A percentile compares a stretch with the other conserved stretches of the same genome.
These are phyloP conservation scores for Ascochyta viciae-villosae DNA, from an alignment of 2,329 filamentous ascomycete genomes.

Conservation along the genomic window DNA sequence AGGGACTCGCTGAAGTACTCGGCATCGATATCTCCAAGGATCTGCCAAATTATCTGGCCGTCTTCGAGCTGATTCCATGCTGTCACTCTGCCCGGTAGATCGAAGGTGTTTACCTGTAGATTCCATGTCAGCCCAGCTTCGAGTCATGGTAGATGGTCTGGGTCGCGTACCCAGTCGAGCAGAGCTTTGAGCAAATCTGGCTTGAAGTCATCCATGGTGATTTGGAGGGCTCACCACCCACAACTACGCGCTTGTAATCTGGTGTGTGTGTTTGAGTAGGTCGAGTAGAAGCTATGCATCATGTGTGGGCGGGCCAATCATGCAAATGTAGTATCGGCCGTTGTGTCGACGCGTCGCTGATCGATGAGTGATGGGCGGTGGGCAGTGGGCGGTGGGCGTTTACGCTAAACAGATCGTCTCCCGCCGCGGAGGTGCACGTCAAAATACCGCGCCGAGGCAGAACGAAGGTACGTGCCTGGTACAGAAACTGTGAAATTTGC, in stretches of 20 bases:
- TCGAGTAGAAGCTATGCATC: slow-evolving; percentile 37
- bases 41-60: slow-evolving; percentile 57
- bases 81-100: slow-evolving; percentile 46
- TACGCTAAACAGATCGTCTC: slow-evolving; percentile 26
- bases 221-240: slow-evolving; percentile 28
- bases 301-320: slow-evolving; percentile 30
- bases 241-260: slow-evolving; percentile 22
- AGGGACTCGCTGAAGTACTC: slow-evolving; percentile 58
- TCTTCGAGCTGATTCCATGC: slow-evolving; percentile 55
- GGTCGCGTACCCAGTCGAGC: slow-evolving; percentile 46
- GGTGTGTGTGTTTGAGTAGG: slow-evolving; percentile 20
- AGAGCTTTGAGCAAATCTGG: slow-evolving; percentile 49
- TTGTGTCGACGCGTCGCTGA: slow-evolving; percentile 33
- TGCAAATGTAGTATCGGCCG: slow-evolving; percentile 19
- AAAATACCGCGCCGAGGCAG: slow-evolving; percentile 5
- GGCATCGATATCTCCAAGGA: slow-evolving; percentile 56
- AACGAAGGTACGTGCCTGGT: neutral
- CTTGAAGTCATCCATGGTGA: slow-evolving; percentile 50
- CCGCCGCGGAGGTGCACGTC: slow-evolving; percentile 21
- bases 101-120: slow-evolving; percentile 54
- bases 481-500: neutral
- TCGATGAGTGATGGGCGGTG: slow-evolving; percentile 19
- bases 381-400: slow-evolving; percentile 12
- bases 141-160: neutral
- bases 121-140: slow-evolving; percentile 11